A percentile compares a stretch with the other conserved stretches of the same genome.
Conservation (phyloP, 2,329 filamentous ascomycete species). For the Fusarium verticillioides region DNA sequence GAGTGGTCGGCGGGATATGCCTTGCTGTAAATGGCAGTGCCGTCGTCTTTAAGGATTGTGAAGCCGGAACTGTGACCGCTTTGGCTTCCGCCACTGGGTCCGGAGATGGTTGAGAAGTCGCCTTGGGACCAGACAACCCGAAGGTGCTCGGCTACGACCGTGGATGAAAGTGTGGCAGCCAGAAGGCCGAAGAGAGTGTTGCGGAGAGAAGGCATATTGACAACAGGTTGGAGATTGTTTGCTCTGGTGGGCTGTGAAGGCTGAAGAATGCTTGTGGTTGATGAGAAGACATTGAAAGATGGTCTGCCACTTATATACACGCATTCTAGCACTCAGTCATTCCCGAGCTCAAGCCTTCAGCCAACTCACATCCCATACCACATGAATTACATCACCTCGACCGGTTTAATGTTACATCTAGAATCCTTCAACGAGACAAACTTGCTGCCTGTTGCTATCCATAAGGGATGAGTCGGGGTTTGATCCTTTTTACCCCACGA, state of each 20-base stretch:
- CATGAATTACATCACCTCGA: not conserved
- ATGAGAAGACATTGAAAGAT: not conserved
- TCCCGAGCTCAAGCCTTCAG: not conserved
- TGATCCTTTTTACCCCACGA: not conserved
- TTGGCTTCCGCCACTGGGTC: not conserved
- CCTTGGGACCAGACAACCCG: constrained; percentile 14
- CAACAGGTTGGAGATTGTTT: too few species aligned
- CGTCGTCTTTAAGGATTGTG: constrained; percentile 13
- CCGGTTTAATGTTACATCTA: not conserved
- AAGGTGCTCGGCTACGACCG: constrained; percentile 5
- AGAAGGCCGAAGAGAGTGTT: constrained; percentile 2
- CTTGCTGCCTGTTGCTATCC: not conserved
- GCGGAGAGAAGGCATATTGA: constrained; percentile 2
- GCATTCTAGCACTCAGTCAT: not conserved
- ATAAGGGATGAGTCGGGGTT: not conserved
- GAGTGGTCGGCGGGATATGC: constrained; percentile 1
- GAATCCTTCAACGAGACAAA: not conserved
- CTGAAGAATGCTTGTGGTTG: not conserved
- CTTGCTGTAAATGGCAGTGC: constrained; percentile 8
- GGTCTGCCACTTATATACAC: not conserved
- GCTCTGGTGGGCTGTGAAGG: too few species aligned
- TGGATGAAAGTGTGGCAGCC: not conserved
- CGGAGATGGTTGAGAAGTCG: constrained; percentile 9
- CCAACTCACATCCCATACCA: too few species aligned
- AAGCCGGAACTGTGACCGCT: constrained; percentile 1